These are phyloP conservation scores for Boletus rubroflammeus DNA, from an alignment of 768 basidiomycete genomes.

Conservation along the genomic window DNA sequence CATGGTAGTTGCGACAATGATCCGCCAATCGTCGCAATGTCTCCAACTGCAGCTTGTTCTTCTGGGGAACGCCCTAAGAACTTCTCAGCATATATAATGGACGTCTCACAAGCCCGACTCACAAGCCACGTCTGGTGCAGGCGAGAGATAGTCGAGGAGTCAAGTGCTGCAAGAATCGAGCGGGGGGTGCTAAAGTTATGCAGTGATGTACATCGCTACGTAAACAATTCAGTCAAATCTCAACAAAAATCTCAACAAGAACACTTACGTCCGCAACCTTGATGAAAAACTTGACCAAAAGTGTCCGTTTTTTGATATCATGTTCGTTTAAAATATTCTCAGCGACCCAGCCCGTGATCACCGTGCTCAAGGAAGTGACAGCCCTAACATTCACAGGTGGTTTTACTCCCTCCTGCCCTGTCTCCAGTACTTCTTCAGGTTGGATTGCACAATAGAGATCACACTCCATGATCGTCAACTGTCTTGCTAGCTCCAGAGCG, in stretches of 20 bases:
- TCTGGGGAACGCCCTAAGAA: slow-evolving; percentile 73
- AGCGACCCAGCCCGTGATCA: slow-evolving; percentile 93
- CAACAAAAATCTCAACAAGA: slow-evolving; percentile 6
- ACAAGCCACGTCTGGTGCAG: slow-evolving; percentile 93
- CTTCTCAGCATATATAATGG: slow-evolving; percentile 3
- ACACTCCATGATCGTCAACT: slow-evolving; percentile 92
- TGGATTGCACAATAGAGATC: slow-evolving; percentile 81
- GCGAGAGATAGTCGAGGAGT: slow-evolving; percentile 91
- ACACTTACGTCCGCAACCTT: slow-evolving; percentile 82
- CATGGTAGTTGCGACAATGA: slow-evolving; percentile 84
- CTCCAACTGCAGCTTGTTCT: slow-evolving; percentile 78
- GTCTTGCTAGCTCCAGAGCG: slow-evolving; percentile 85
- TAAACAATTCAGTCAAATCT: slow-evolving; percentile 7
- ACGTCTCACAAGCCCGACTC: slow-evolving; percentile 30
- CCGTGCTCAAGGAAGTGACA: slow-evolving; percentile 84
- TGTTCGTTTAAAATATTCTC: slow-evolving; percentile 90
- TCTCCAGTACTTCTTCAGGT: slow-evolving; percentile 86
- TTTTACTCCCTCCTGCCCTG: slow-evolving; percentile 65
- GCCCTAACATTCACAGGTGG: slow-evolving; percentile 72
- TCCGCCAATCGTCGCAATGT: slow-evolving; percentile 82
- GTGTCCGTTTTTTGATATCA: slow-evolving; percentile 80
- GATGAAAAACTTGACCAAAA: slow-evolving; percentile 86
- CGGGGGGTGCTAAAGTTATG: slow-evolving; percentile 92
- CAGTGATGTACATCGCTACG: slow-evolving; percentile 76
- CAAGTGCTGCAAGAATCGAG: slow-evolving; percentile 89